Evolutionary conservation across 129 eudicot species (phyloP).

Genomic region (Cynara cardunculus): DNA sequence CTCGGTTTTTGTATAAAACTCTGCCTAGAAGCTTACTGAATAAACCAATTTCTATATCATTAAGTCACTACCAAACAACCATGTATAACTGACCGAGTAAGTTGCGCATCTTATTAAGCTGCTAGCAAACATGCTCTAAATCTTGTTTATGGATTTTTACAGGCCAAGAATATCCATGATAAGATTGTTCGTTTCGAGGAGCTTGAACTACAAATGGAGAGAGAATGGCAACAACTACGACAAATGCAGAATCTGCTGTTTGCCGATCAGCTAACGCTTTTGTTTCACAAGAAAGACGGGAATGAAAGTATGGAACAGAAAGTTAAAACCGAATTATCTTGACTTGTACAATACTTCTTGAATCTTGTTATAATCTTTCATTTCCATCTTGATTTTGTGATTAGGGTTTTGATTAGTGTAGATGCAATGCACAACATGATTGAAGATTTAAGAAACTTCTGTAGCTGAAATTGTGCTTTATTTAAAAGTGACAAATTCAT

Average conservation of each 20-base stretch:
- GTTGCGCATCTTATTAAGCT: neutral
- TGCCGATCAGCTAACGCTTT: slow-evolving; percentile 70
- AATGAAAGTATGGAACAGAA: slow-evolving; percentile 36
- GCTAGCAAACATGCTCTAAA: no score
- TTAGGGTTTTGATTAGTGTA: slow-evolving; percentile 12
- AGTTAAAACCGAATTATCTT: slow-evolving; percentile 32
- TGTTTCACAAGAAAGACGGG: slow-evolving; percentile 45
- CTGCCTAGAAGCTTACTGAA: no score
- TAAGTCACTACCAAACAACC: neutral
- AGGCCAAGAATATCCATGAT: slow-evolving; percentile 66
- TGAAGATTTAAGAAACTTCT: slow-evolving; percentile 13
- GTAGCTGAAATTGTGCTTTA: slow-evolving; percentile 14
- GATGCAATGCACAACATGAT: slow-evolving; percentile 6
- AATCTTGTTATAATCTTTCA: neutral
- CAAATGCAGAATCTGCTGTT: slow-evolving; percentile 61
- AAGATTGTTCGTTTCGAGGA: slow-evolving; percentile 63
- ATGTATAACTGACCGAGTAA: neutral
- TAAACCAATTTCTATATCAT: neutral
- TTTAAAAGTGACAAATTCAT: neutral
- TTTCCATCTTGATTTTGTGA: slow-evolving; percentile 21
- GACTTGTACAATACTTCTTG: slow-evolving; percentile 16
- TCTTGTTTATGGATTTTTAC: neutral
- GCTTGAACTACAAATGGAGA: slow-evolving; percentile 71
- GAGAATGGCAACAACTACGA: slow-evolving; percentile 52
- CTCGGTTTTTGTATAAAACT: no score